Evolutionary conservation across 352 stramenopile genomes (phyloP), one percentile per base, ranked within the genome.

Genomic region (Phytopythium kandeliae): DNA sequence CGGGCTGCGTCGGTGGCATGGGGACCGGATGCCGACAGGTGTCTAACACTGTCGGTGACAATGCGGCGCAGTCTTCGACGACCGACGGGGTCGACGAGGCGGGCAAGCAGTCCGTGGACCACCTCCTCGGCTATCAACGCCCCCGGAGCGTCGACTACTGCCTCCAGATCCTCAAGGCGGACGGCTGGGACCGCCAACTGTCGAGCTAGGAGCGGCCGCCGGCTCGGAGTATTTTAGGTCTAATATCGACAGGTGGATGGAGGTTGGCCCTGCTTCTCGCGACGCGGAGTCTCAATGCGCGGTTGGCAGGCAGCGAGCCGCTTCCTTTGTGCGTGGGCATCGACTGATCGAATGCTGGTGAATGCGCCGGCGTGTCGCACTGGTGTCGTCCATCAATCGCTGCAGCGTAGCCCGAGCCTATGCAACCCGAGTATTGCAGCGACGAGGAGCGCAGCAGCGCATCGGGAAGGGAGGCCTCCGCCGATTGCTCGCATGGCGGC

Each of bases 41-140:
- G n/a, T n/a, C 43, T 48, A 48, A 48, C 43, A 13, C 6, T 44
- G 26, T 9, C 21, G 21, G 5, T 48, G 24, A 26, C 13, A 15
- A 31, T 24, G 30, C 48, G 53, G 24, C 15, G 15, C 38, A 78
- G 59, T 35, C 34, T 10, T 22, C 54, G 3, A 37, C 54, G 3
- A 54, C 52, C 16, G 60, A 65, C 33, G 11, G 11, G 8, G 60
- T 28, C n/a, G 56, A 52, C 3, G 67, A 65, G 16, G 60, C 36
- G 16, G 57, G 55, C 13, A 69, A 73, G 40, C 50, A 51, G n/a
- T 43, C 54, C 12, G 34, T 50, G 6, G 70, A 87, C 44, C 73
- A 77, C 24, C 85, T 86, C 19, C 64, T 88, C 25, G 71, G 63
- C 26, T 92, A 88, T 53, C 76, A 88, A 41, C 66, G 71, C 40